Conservation (phyloP, 108 stramenopile genomes). For the Cyclotella cryptica region DNA sequence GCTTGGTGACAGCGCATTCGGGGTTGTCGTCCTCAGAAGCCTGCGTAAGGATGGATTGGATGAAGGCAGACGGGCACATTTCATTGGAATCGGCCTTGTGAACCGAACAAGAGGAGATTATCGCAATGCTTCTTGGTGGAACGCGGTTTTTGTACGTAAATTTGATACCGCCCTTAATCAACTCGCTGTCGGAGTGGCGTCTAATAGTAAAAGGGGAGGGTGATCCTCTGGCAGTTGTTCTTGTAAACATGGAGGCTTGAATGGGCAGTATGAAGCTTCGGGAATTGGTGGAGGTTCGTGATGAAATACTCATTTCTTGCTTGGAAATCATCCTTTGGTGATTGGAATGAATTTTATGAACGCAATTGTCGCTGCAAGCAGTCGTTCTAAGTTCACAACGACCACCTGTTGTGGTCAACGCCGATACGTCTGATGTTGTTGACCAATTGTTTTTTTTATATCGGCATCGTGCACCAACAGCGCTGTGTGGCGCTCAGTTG, state of each 20-base stretch:
- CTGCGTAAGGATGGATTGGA: neutral
- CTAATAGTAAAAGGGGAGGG: neutral
- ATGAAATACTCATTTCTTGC: neutral
- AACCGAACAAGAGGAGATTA: constrained; percentile 2
- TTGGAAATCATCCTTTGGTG: neutral
- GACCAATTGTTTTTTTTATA: no score
- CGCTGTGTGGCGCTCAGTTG: no score
- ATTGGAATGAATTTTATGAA: neutral
- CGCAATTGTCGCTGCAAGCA: neutral
- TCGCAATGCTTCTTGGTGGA: neutral
- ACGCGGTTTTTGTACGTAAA: constrained; percentile 7
- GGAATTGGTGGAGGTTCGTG: neutral
- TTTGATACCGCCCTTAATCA: constrained; percentile 2
- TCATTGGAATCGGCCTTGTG: neutral
- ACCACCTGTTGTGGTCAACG: no score
- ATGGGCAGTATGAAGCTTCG: neutral
- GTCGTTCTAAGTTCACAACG: no score
- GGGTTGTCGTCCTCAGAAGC: neutral
- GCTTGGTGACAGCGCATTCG: neutral
- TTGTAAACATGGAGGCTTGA: neutral
- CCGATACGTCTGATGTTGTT: no score
- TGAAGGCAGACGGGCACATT: constrained; percentile 10
- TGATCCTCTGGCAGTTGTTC: neutral
- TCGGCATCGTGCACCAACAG: no score
- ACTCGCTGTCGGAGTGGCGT: constrained; percentile 5